These are phyloP conservation scores for Colletotrichum paranaense DNA, from an alignment of 2,329 filamentous ascomycete genomes.

Conservation along the genomic window DNA sequence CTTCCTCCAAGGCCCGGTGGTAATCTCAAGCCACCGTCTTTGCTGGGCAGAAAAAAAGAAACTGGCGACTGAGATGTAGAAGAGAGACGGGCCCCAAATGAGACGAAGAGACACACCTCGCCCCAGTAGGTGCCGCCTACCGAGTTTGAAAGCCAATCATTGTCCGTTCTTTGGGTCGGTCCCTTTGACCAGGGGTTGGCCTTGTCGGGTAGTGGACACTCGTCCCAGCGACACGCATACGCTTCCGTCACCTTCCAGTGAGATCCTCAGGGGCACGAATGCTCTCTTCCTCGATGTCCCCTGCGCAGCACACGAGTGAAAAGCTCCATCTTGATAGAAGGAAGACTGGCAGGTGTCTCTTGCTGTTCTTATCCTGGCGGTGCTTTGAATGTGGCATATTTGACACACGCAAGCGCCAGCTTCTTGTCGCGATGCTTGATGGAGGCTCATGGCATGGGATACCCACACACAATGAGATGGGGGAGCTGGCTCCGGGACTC, in stretches of 20 bases:
- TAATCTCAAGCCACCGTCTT: not conserved
- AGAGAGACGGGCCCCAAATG: slow-evolving; percentile 16
- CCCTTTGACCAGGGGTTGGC: slow-evolving; percentile 27
- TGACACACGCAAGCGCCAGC: not conserved
- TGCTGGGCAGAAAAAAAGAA: slow-evolving; percentile 8
- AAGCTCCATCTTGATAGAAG: not conserved
- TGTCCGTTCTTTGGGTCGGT: not conserved
- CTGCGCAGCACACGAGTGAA: not conserved
- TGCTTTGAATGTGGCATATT: not conserved
- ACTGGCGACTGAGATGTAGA: not conserved
- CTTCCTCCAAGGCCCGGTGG: slow-evolving; percentile 1
- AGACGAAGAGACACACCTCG: slow-evolving; percentile 22
- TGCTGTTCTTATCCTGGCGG: not conserved
- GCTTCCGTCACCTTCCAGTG: slow-evolving; percentile 28
- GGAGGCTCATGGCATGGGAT: not conserved
- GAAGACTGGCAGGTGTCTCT: not conserved
- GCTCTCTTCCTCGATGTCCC: slow-evolving; percentile 4
- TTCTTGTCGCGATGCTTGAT: not conserved
- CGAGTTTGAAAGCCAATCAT: slow-evolving; percentile 28
- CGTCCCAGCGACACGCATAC: slow-evolving; percentile 30
- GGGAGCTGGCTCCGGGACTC: slow-evolving; percentile 5
- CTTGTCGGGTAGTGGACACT: slow-evolving; percentile 17
- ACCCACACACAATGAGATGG: not conserved
- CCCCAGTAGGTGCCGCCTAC: slow-evolving; percentile 17
- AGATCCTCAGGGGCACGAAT: slow-evolving; percentile 17